Evolutionary conservation across 1,139 yeast species (phyloP).

Genomic region (Arxiozyma telluris): DNA sequence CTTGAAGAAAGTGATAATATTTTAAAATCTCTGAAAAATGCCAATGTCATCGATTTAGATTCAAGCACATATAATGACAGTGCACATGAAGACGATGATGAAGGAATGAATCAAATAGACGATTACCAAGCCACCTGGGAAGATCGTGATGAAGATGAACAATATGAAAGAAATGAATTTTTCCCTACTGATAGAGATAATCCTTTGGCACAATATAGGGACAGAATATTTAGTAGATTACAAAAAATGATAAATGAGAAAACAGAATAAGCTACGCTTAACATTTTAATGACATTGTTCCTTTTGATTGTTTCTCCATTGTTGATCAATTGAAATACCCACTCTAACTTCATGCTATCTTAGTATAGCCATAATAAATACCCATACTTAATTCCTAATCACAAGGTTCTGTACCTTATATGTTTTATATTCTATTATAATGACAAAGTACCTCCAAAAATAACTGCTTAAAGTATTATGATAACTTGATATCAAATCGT

Average conservation of each 20-base stretch:
- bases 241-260: slow-evolving; percentile 39
- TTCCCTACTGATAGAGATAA: slow-evolving; percentile 49
- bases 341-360: not conserved
- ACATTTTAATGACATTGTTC: not conserved
- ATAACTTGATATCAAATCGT: not conserved
- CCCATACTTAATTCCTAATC: not conserved
- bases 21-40: slow-evolving; percentile 18
- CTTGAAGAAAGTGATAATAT: slow-evolving; percentile 28
- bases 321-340: not conserved
- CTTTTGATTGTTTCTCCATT: too few relatives aligned
- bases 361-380: too few relatives aligned
- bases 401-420: not conserved
- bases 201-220: slow-evolving; percentile 55
- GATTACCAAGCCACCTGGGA: slow-evolving; percentile 12
- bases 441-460: too few relatives aligned
- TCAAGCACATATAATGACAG: slow-evolving; percentile 9
- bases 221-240: slow-evolving; percentile 48
- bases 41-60: slow-evolving; percentile 22
- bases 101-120: slow-evolving; percentile 26
- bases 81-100: slow-evolving; percentile 21
- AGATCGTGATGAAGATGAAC: slow-evolving; percentile 25
- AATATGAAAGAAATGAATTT: slow-evolving; percentile 39
- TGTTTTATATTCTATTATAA: too few relatives aligned
- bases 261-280: not conserved
- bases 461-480: too few relatives aligned